phyloP scores from a whole-genome alignment of 2,329 filamentous ascomycete species.

The Ascochyta rabiei region DNA sequence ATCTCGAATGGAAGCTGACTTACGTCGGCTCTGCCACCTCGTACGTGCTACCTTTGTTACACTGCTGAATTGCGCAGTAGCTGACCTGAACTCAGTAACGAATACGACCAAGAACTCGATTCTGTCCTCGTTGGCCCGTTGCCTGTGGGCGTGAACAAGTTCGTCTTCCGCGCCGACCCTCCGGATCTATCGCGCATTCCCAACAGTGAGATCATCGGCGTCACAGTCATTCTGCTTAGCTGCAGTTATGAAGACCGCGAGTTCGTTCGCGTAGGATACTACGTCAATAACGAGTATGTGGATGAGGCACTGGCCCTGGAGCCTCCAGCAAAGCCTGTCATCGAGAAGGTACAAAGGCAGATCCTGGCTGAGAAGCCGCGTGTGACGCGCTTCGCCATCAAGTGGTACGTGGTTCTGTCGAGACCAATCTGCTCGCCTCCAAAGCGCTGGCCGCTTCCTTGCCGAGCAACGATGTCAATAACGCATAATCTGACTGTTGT shows the following conservation, averaged over 20 bases:
- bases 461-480: background rate
- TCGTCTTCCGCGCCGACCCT: constrained; percentile 93
- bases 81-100: constrained; percentile 65
- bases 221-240: constrained; percentile 94
- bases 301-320: constrained; percentile 87
- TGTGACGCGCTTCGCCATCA: constrained; percentile 97
- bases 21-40: constrained; percentile 98
- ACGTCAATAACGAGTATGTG: constrained; percentile 99
- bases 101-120: constrained; percentile 98
- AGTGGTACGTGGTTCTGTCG: constrained; percentile 71
- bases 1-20: constrained; percentile 98
- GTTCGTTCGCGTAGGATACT: constrained; percentile 98
- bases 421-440: background rate
- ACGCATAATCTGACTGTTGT: constrained; percentile 22
- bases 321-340: constrained; percentile 87
- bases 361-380: constrained; percentile 96
- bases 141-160: constrained; percentile 97
- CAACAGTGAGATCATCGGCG: constrained; percentile 91
- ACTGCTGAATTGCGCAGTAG: constrained; percentile 10
- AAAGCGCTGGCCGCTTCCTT: background rate
- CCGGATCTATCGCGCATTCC: constrained; percentile 91
- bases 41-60: constrained; percentile 61
- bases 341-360: constrained; percentile 90
- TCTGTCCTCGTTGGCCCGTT: constrained; percentile 96
- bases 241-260: constrained; percentile 96